Conservation (phyloP, 176 grass and related monocot genomes). For the Rhynchospora breviuscula region DNA sequence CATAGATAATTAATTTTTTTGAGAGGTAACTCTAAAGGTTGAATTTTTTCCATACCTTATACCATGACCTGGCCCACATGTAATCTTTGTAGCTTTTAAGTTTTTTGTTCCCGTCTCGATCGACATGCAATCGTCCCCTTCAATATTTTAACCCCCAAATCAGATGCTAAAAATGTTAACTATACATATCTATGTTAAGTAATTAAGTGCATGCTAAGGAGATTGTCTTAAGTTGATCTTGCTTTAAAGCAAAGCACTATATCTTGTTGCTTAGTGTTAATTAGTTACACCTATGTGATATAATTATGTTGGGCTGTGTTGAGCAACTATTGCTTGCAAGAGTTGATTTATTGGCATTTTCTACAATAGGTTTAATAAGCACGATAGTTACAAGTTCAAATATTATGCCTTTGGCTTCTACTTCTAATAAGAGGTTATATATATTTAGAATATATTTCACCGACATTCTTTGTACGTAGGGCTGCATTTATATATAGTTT, state of each 20-base stretch:
- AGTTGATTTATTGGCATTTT: neutral
- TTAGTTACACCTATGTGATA: neutral
- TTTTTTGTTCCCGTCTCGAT: constrained; percentile 31
- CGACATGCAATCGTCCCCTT: constrained; percentile 54
- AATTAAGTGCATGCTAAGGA: neutral
- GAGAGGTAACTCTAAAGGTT: neutral
- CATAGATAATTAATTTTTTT: neutral
- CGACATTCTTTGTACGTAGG: too few species aligned
- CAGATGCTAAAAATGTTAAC: neutral
- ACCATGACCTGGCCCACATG: constrained; percentile 44
- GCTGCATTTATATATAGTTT: neutral
- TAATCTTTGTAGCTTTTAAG: constrained; percentile 28
- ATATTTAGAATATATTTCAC: neutral
- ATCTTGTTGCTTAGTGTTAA: neutral
- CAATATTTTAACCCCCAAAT: constrained; percentile 3
- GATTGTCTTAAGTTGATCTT: neutral
- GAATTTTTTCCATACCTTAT: constrained; percentile 16
- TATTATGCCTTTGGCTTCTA: neutral
- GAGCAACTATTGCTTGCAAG: constrained; percentile 7
- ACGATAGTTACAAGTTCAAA: neutral
- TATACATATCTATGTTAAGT: neutral
- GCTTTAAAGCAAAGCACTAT: constrained; percentile 9
- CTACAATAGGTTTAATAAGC: neutral
- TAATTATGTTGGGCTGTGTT: neutral
- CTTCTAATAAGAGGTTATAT: neutral